phyloP scores from a whole-genome alignment of 2,329 filamentous ascomycete species.

The Alternaria solani region DNA sequence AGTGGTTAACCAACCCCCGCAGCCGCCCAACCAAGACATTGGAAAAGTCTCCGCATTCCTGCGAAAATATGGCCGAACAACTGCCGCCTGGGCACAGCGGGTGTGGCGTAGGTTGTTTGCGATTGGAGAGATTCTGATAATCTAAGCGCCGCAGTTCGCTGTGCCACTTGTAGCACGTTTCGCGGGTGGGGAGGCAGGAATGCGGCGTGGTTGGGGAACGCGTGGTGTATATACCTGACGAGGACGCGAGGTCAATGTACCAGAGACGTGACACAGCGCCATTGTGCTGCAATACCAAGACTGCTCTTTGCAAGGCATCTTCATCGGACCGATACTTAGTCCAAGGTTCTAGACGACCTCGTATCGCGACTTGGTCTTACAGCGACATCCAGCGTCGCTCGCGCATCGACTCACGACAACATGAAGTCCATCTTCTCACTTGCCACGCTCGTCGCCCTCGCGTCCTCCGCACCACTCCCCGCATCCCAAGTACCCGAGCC shows the following conservation, averaged over 20 bases:
- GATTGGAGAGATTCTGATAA: neutral
- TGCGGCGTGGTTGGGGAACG: constrained; percentile 1
- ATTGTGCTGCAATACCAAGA: neutral
- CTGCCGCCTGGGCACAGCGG: neutral
- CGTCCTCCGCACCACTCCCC: neutral
- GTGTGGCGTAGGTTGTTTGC: constrained; percentile 1
- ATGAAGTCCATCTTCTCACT: neutral
- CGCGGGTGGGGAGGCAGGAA: neutral
- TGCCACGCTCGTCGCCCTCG: neutral
- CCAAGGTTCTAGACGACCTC: neutral
- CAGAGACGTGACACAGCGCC: neutral
- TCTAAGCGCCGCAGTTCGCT: constrained; percentile 20
- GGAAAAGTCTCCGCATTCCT: neutral
- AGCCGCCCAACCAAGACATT: neutral
- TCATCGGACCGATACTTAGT: neutral
- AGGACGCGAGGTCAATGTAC: no score
- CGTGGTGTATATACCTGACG: neutral
- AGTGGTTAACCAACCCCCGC: neutral
- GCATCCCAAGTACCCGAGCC: neutral
- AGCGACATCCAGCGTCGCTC: neutral
- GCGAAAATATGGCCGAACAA: neutral
- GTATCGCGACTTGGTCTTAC: neutral
- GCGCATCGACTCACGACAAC: neutral
- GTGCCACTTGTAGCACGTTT: constrained; percentile 18
- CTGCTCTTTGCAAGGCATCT: no score